Evolutionary conservation across 1,139 yeast species (phyloP), one percentile per base, ranked within the genome.

Genomic region (Scheffersomyces titani): DNA sequence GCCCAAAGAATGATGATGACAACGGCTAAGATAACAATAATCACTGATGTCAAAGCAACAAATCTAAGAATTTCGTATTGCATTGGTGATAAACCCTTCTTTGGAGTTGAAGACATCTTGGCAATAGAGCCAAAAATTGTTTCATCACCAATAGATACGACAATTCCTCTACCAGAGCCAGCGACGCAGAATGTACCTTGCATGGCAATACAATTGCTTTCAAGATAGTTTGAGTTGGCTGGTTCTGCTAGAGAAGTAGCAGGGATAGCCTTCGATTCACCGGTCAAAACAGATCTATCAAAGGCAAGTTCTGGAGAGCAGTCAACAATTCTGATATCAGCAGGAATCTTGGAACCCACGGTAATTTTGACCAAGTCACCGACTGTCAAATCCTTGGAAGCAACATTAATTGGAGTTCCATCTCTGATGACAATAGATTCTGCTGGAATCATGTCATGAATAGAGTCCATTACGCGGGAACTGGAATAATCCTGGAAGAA

Each of bases 401-500:
- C 63, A n/a, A 70, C 51, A 2, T 52, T 51, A 3, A 55, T 20
- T 1, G 58, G 50, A 21, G 59, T 47, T 6, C 73, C 73, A 47
- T 68, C 64, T 60, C 78, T 65, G 18, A 71, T 57, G 7, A 67
- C 67, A 16, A 59, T 57, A 11, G 65, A 64, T 45, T 77, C 80
- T 5, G 70, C 64, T 2, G 86, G 84, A 40, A 83, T 70, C 74
- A 83, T 70, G 50, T 70, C 68, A 58, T 74, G 73, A 58, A 83
- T 81, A 3, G 86, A 81, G 51, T 76, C 77, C 85, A 83, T 80
- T 47, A 82, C 84, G 54, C 74, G 72, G 2, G 83, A 73, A 47
- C 83, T 74, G 9, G 83, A 78, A 68, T 71, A 81, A 60, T 83
- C 87, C 59, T 83, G 86, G 65, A 76, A 73, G 57, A 81, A 82